A percentile compares a stretch with the other conserved stretches of the same genome.
phyloP scores from a whole-genome alignment of 129 eudicot species.

The Apium graveolens region DNA sequence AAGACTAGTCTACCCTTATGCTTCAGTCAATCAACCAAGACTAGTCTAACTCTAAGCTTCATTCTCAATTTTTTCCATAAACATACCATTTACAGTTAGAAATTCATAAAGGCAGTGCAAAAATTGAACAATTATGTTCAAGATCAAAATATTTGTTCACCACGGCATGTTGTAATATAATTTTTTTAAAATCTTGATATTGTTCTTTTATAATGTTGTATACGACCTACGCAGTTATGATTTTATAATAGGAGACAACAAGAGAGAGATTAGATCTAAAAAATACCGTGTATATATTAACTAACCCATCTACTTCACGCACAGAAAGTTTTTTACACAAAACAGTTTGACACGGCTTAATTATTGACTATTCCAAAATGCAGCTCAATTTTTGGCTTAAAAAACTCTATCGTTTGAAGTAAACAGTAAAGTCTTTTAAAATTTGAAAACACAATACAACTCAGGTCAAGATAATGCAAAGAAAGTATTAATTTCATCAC shows the following conservation, averaged over 20 bases:
- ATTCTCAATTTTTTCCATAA: neutral
- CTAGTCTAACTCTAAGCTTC: neutral
- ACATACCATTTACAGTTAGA: neutral
- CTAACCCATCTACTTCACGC: neutral
- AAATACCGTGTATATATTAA: neutral
- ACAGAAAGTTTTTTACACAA: neutral
- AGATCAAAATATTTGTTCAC: neutral
- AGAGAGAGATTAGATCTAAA: neutral
- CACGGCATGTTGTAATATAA: neutral
- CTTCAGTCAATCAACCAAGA: constrained; percentile 1
- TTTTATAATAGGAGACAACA: neutral
- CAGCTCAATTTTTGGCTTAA: neutral
- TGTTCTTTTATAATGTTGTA: neutral
- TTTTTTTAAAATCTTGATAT: neutral
- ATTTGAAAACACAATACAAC: neutral
- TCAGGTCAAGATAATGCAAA: neutral
- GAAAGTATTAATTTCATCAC: neutral
- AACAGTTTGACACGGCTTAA: neutral
- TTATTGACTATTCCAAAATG: neutral
- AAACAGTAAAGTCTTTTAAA: neutral
- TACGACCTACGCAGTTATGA: neutral
- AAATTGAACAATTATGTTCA: neutral
- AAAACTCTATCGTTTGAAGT: neutral
- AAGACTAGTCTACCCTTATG: neutral
- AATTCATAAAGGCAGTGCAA: neutral